Evolutionary conservation across 495 filamentous ascomycete genomes (phyloP), one percentile per base, ranked within the genome.

Genomic region (Podospora tetraspora): DNA sequence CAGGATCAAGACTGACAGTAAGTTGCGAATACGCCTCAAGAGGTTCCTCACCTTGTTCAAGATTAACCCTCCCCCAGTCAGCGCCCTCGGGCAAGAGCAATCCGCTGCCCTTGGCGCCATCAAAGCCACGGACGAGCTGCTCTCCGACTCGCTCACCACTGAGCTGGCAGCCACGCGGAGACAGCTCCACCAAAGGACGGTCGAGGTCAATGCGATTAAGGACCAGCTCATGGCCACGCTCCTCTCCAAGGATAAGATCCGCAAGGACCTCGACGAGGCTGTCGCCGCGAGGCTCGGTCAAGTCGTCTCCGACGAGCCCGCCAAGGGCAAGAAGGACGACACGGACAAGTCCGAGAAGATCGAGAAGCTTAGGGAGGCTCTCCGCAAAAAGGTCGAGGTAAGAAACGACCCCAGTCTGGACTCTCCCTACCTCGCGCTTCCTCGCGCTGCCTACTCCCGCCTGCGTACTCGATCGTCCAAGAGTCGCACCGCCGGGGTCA

Each of bases 161-260:
- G 84, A 87, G 69, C 79, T 86, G n/a, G 76, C 83, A 13, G 73
- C 74, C 3, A 81, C 83, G 58, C 79, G 83, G 67, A 78, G 68
- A 63, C 80, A 81, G 72, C 72, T 80, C 68, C 75, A 75, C 29
- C 65, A 74, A 58, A 71, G 81, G 57, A 73, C 68, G 66, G 79
- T 80, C 37, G 82, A 86, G 68, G 75, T 77, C 27, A 83, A 87
- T 37, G 74, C 77, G 57, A 82, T 84, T 73, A 83, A 81, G 76
- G 78, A 79, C 56, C 83, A 86, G 72, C 79, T 86, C 25, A 74
- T 85, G 71, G 78, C 78, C 16, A 79, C 80, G 12, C 75, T 85
- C n/a, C 74, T 87, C 29, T 79, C 80, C 60, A 86, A 86, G 73
- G 83, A 86, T 68, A 83, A 82, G 69, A 78, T 86, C 27, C 79